These are phyloP conservation scores for Colletotrichum musae DNA, from an alignment of 2,329 filamentous ascomycete species.

Conservation along the genomic window DNA sequence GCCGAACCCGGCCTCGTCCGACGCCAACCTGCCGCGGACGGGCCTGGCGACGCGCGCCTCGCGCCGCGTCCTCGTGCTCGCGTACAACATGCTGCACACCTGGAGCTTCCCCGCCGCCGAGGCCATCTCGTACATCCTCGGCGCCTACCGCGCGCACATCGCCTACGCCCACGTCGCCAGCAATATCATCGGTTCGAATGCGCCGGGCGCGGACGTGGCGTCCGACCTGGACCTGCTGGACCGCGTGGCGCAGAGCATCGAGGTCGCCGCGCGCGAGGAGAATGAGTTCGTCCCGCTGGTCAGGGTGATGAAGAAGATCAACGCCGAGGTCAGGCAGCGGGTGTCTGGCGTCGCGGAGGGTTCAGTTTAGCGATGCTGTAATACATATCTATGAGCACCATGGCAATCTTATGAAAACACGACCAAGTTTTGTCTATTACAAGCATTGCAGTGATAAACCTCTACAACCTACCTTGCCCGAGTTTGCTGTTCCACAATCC, in stretches of 20 bases:
- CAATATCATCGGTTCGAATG: too few species aligned
- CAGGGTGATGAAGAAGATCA: constrained; percentile 20
- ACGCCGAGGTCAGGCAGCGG: constrained; percentile 7
- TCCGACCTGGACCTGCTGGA: constrained; percentile 22
- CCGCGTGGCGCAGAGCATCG: constrained; percentile 21
- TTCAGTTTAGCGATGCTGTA: background rate
- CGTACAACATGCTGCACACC: constrained; percentile 21
- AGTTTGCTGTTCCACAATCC: background rate
- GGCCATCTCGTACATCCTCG: constrained; percentile 4
- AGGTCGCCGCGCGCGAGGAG: constrained; percentile 12
- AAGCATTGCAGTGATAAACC: too few species aligned
- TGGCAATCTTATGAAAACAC: too few species aligned
- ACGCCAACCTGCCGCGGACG: constrained; percentile 23
- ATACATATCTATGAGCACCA: too few species aligned
- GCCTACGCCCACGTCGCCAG: too few species aligned
- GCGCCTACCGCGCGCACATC: constrained; percentile 20
- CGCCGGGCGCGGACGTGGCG: background rate
- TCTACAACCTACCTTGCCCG: too few species aligned
- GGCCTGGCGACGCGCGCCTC: constrained; percentile 15
- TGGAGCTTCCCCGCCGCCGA: constrained; percentile 12
- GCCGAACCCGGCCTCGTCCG: constrained; percentile 9
- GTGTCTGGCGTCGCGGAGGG: background rate
- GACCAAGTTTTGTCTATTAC: too few species aligned
- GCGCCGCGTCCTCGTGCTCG: constrained; percentile 23
- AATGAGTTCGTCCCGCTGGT: constrained; percentile 25